phyloP scores from a whole-genome alignment of 2,329 filamentous ascomycete species.

The Knufia petricola region DNA sequence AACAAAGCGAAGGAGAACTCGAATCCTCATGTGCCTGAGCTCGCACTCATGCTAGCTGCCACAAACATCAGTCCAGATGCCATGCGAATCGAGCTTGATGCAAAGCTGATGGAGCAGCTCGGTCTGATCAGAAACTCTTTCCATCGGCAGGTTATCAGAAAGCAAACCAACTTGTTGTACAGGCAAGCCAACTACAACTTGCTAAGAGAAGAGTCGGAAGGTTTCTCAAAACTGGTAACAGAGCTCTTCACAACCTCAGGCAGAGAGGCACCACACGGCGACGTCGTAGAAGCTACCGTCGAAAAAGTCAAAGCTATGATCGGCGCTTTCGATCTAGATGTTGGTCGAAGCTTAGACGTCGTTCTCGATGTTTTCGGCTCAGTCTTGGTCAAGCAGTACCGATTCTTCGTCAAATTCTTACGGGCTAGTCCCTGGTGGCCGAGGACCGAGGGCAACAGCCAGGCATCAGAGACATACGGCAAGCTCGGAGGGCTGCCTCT shows the following conservation, averaged over 20 bases:
- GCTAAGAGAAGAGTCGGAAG: constrained; percentile 87
- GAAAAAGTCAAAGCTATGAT: constrained; percentile 89
- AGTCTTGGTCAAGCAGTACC: constrained; percentile 81
- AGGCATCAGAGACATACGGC: constrained; percentile 26
- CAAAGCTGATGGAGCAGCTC: constrained; percentile 61
- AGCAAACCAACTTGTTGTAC: constrained; percentile 87
- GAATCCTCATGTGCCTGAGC: constrained; percentile 38
- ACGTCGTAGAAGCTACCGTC: constrained; percentile 75
- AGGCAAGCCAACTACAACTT: constrained; percentile 96
- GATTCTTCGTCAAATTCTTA: constrained; percentile 89
- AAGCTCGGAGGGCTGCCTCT: constrained; percentile 58
- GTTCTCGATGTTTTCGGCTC: constrained; percentile 92
- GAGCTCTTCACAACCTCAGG: constrained; percentile 87
- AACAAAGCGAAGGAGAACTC: constrained; percentile 37
- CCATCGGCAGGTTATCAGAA: constrained; percentile 69
- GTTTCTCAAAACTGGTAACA: constrained; percentile 90
- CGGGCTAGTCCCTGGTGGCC: constrained; percentile 97
- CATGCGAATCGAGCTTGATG: constrained; percentile 78
- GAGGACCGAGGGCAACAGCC: constrained; percentile 41
- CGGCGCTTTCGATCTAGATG: constrained; percentile 92
- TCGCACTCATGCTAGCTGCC: constrained; percentile 61
- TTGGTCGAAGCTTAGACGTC: constrained; percentile 86
- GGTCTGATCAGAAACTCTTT: constrained; percentile 82
- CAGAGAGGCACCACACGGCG: constrained; percentile 60
- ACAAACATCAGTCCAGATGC: constrained; percentile 61